These are phyloP conservation scores for Lepiota venenata DNA, from an alignment of 768 basidiomycete species.

Conservation along the genomic window DNA sequence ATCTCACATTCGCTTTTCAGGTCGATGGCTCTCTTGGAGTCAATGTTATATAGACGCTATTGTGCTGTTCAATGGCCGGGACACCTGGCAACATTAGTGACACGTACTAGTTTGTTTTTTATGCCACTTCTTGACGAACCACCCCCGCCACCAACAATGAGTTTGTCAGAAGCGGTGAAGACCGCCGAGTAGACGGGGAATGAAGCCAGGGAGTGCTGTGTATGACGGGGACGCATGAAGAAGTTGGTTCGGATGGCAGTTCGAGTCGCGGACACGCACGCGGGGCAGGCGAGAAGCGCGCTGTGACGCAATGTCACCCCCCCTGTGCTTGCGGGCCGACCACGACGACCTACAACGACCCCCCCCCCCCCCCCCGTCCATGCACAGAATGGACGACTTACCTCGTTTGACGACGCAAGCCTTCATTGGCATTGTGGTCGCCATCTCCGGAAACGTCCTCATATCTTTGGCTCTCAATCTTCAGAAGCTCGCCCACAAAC, in stretches of 20 bases:
- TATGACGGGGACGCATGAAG: constrained; percentile 78
- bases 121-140: constrained; percentile 86
- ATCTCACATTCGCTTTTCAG: constrained; percentile 71
- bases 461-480: constrained; percentile 90
- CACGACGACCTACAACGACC: too few species aligned
- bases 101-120: constrained; percentile 87
- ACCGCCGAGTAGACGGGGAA: constrained; percentile 90
- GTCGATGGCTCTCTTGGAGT: constrained; percentile 47
- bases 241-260: not conserved
- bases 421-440: constrained; percentile 77
- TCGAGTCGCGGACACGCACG: constrained; percentile 9
- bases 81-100: not conserved
- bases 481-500: constrained; percentile 88
- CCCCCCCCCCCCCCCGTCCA: not conserved
- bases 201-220: constrained; percentile 65
- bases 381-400: constrained; percentile 32
- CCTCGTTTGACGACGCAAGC: constrained; percentile 55
- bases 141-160: constrained; percentile 89
- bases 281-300: constrained; percentile 6
- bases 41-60: constrained; percentile 69
- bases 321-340: not conserved
- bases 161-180: constrained; percentile 66
- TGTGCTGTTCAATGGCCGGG: not conserved
- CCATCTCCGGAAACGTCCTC: constrained; percentile 81
- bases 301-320: constrained; percentile 3